Base-by-base conservation (phyloP, 768 basidiomycete genomes). In the Jaapia argillacea region DNA sequence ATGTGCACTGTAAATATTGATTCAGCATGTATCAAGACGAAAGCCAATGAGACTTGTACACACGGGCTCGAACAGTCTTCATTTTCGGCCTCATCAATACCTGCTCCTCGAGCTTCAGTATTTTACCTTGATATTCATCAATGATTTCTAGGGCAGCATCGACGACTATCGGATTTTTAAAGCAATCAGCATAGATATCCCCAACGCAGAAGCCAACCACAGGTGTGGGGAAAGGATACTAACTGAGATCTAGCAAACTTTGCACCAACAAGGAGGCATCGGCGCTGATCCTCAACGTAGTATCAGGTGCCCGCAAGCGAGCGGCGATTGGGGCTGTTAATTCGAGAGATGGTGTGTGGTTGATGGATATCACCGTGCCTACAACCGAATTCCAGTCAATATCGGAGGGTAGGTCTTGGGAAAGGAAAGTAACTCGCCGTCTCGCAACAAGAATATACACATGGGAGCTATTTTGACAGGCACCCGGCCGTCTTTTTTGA, bases 181-280 rank as follows among this genome's bases (percentile, higher is more conserved):
- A n/a, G 43, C 28, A 0, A 45, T 35, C 42, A 27, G 16, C 14
- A 5, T 31, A 27, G 35, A 25, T 36, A 23, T 23, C 69, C 58
- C 35, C 22, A 31, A 35, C 21, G 6, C 14, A 45, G n/a, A n/a
- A 20, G 37, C 4, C 14, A n/a, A n/a, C n/a, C n/a, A n/a, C n/a
- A n/a, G n/a, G n/a, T 27, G 23, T 25, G 22, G 45, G 26, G 18
- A 3, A 31, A 20, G 21, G 10, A 16, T 4, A 56, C 61, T 4
- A 16, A 68, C 67, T 56, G 2, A 69, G 65, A 56, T 87, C 85
- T 31, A 89, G 62, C 20, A 89, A 51, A 25, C 74, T 73, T 55
- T 87, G 77, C 2, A 87, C 69, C 5, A 89, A 65, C 10, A 89
- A 60, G 7, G 79, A 80, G 4, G 79, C 67, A 51, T 87, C 85